Evolutionary conservation across 805 yeast species (phyloP), one percentile per base, ranked within the genome.

Genomic region (Starmerella riodocensis): DNA sequence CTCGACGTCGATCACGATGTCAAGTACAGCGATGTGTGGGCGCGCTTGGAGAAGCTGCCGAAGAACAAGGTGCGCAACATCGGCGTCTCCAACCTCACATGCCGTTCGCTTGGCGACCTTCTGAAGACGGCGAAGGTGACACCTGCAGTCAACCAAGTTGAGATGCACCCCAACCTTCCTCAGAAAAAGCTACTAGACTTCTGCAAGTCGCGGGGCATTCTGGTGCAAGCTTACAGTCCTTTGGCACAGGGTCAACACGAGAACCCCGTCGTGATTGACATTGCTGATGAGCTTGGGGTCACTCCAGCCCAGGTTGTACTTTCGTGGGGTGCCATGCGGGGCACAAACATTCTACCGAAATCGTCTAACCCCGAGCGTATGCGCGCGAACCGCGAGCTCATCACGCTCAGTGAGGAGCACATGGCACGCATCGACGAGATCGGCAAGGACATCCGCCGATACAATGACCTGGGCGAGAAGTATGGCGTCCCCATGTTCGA

Each of bases 111-210:
- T 40, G 60, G 65, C 34, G 64, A 57, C 29, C 62, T 80, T 42
- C 61, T 79, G 39, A 29, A 26, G 19, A 40, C 46, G 16, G 71
- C 70, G 37, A 71, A 59, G 28, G 57, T 71, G 30, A 65, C 64
- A 14, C 93, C 93, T 7, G 82, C 72, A 11, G 72, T 66, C 16
- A 73, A 76, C 59, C 93, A 81, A 62, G 66, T 78, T 39, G 93
- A 81, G 62, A 59, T 73, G 40, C 91, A 81, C 57, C 83, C 84
- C 36, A 66, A 68, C 46, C 64, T 76, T 39, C 81, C 82, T 31
- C 86, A 79, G 57, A 61, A 56, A 13, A 74, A 74, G 44, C 62
- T 80, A 46, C 53, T 69, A 29, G 67, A 70, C 26, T 75, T 56
- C 59, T 66, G 73, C 57, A 57, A 64, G 31, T 20, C 36, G 1